Evolutionary conservation across 2,329 filamentous ascomycete genomes (phyloP).

Genomic region (Hypoxylon sp.): DNA sequence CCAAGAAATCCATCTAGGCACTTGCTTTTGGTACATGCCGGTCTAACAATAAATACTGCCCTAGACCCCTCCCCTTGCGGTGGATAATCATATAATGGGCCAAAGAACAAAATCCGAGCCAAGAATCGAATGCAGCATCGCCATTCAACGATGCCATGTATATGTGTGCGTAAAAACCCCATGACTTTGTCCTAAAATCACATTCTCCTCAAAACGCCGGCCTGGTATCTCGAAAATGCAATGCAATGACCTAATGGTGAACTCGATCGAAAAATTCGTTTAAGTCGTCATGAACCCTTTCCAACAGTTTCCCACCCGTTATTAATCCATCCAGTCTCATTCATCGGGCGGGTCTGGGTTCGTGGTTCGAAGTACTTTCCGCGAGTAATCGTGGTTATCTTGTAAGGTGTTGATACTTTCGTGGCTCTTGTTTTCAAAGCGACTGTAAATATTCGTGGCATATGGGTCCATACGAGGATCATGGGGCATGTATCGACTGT

Average conservation of each 20-base stretch:
- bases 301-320: conserved; percentile 27
- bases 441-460: conserved; percentile 68
- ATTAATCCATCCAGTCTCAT: conserved; percentile 29
- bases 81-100: conserved; percentile 38
- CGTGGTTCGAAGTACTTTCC: conserved; percentile 72
- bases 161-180: conserved; percentile 46
- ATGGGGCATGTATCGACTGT: conserved; percentile 69
- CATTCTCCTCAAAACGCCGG: conserved; percentile 57
- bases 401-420: conserved; percentile 75
- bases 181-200: conserved; percentile 44
- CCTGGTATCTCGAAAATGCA: conserved; percentile 63
- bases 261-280: conserved; percentile 51
- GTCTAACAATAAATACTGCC: conserved; percentile 43
- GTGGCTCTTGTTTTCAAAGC: conserved; percentile 69
- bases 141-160: conserved; percentile 38
- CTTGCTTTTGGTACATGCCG: conserved; percentile 45
- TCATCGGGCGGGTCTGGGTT: conserved; percentile 70
- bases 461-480: conserved; percentile 76
- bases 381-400: conserved; percentile 76
- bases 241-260: conserved; percentile 56
- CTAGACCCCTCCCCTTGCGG: conserved; percentile 35
- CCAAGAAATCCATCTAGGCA: conserved; percentile 45
- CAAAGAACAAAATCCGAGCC: conserved; percentile 38
- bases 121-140: conserved; percentile 45
- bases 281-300: conserved; percentile 53